Evolutionary conservation across 2,329 filamentous ascomycete genomes (phyloP).

Genomic region (Penicillium sp.): DNA sequence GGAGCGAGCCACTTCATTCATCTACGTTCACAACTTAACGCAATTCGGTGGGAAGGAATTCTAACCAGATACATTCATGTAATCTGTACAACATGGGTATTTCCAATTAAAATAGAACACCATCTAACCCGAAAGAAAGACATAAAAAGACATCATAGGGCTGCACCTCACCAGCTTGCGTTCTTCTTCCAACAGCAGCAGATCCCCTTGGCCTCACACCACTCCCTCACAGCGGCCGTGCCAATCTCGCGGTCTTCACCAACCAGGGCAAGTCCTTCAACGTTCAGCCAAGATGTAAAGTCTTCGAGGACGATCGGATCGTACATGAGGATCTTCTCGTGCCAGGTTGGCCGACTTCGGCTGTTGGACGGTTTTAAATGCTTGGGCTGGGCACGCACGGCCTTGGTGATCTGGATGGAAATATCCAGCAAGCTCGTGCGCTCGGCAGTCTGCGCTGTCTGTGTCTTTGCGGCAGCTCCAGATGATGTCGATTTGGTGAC

Average conservation of each 20-base stretch:
- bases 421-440: constrained; percentile 37
- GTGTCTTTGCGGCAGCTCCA: neutral
- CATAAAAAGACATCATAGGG: neutral
- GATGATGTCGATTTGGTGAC: constrained; percentile 1
- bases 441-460: neutral
- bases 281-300: constrained; percentile 78
- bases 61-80: neutral
- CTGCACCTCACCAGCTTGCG: constrained; percentile 12
- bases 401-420: constrained; percentile 51
- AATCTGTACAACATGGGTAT: neutral
- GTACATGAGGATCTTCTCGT: constrained; percentile 92
- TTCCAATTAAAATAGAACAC: neutral
- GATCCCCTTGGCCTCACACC: constrained; percentile 86
- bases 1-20: too few relatives aligned
- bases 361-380: constrained; percentile 34
- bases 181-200: constrained; percentile 71
- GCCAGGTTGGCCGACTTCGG: constrained; percentile 63
- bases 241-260: constrained; percentile 67
- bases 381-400: constrained; percentile 46
- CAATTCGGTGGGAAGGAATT: neutral
- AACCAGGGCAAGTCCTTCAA: constrained; percentile 62
- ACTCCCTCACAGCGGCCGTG: constrained; percentile 71
- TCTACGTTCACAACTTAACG: neutral
- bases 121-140: neutral
- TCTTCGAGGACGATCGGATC: constrained; percentile 90